phyloP scores from a whole-genome alignment of 805 yeast genomes.

The Pichia manshurica region DNA sequence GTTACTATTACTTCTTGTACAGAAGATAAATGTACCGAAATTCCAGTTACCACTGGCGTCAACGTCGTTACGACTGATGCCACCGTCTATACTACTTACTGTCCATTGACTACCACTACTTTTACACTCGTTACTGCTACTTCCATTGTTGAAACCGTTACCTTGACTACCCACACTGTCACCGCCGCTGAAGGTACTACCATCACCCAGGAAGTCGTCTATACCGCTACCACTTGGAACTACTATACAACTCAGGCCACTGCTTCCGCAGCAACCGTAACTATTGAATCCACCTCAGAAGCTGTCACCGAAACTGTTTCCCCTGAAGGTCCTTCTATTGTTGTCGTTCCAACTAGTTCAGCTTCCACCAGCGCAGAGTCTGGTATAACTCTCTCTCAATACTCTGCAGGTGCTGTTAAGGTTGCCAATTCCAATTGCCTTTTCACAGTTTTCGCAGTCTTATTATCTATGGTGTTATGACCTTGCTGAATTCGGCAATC shows the following conservation, averaged over 20 bases:
- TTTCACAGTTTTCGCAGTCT: slow-evolving; percentile 18
- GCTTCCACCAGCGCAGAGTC: background rate
- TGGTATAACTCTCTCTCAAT: background rate
- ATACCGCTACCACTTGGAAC: no score
- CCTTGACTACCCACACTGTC: slow-evolving; percentile 16
- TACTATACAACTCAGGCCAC: no score
- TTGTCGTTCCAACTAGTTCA: background rate
- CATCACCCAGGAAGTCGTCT: slow-evolving; percentile 36
- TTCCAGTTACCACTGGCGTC: slow-evolving; percentile 27
- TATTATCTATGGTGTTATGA: slow-evolving; percentile 20
- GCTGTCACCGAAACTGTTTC: slow-evolving; percentile 4
- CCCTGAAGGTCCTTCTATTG: background rate
- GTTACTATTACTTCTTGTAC: slow-evolving; percentile 24
- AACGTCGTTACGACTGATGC: slow-evolving; percentile 22
- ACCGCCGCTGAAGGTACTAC: slow-evolving; percentile 27
- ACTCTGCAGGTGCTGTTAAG: slow-evolving; percentile 8
- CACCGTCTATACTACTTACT: slow-evolving; percentile 33
- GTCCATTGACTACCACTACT: slow-evolving; percentile 24
- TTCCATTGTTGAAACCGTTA: slow-evolving; percentile 21
- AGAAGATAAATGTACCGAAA: slow-evolving; percentile 19
- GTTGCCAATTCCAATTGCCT: slow-evolving; percentile 14
- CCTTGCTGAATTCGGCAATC: background rate
- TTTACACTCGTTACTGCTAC: slow-evolving; percentile 23
- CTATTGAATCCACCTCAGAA: slow-evolving; percentile 3
- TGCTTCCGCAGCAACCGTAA: slow-evolving; percentile 9